Base-by-base conservation (phyloP, 2,329 filamentous ascomycete genomes). In the Phaeosphaeriaceae sp. region DNA sequence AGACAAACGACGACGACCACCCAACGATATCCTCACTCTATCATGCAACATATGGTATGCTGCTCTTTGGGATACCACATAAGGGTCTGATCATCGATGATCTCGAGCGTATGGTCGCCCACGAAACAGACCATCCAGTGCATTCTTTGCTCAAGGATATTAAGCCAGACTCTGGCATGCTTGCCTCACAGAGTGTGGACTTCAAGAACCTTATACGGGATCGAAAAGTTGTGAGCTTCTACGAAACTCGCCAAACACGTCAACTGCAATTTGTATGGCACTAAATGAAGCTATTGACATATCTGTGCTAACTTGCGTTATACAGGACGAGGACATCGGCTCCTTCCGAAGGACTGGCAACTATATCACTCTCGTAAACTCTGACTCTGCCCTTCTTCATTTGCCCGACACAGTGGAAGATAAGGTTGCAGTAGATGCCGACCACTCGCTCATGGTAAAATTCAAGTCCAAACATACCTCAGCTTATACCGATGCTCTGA, bases 361-460 rank as follows among this genome's bases (percentile, higher is more conserved):
- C 25, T 31, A 6, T 11, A 11, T 31, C 25, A 31, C 11, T 5
- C 25, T 6, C 6, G 25, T 31, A 31, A 11, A 31, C 25, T 6
- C 6, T 31, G 25, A 11, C 25, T 31, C 25, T 15, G 51, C 59
- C 19, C 56, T 61, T 10, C 59, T 61, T 17, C 56, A 56, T 41
- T 58, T 74, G 1, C 66, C 68, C 2, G 59, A 64, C 47, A 48
- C 21, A 41, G 62, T 62, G 15, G 69, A 72, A 40, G 51, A 50
- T 1, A 69, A 66, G 51, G 60, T 71, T 13, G 63, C 63, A 10
- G 25, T 71, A 7, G 21, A 65, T 40, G 55, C 60, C 9, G 62
- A 72, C 49, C 65, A 72, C 50, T 65, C 65, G 11, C 52, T 56
- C 24, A 71, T 72, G 17, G 69, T 72, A n/a, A 72, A 72, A 45